Percentiles rank a stretch among this genome's conserved stretches.
phyloP scores from a whole-genome alignment of 371 early-diverging fungal species.

The Haplosporangium sp. region DNA sequence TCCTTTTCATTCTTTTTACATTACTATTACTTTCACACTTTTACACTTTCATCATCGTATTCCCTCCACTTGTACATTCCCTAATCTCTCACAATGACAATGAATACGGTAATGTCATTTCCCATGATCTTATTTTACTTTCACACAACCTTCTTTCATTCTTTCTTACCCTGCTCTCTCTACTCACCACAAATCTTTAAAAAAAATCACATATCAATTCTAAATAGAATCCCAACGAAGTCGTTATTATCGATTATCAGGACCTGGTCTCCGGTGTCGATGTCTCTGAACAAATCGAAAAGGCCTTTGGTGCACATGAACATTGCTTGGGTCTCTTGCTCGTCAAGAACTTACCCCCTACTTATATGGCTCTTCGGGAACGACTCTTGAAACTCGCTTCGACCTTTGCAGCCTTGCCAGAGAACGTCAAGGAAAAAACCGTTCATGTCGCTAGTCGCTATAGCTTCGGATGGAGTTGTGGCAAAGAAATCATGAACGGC shows the following conservation, averaged over 20 bases:
- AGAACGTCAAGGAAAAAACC: conserved; percentile 53
- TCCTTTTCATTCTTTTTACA: not conserved
- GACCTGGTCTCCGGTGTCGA: conserved; percentile 45
- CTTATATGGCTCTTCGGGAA: conserved; percentile 53
- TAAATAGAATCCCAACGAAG: conserved; percentile 18
- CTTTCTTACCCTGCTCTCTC: not conserved
- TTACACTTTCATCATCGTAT: not conserved
- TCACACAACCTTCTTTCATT: not conserved
- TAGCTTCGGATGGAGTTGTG: conserved; percentile 71
- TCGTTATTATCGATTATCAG: conserved; percentile 55
- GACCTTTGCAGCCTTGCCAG: conserved; percentile 62
- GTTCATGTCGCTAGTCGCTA: conserved; percentile 62
- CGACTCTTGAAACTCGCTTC: conserved; percentile 63
- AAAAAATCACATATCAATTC: conserved; percentile 1
- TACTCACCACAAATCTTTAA: not conserved
- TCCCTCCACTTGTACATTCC: not conserved
- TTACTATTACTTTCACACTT: not conserved
- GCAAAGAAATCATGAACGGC: conserved; percentile 72
- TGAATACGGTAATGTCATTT: not conserved
- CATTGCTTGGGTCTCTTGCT: conserved; percentile 62
- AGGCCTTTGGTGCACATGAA: conserved; percentile 62
- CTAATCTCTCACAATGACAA: not conserved
- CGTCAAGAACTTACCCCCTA: conserved; percentile 61
- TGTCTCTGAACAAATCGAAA: conserved; percentile 49
- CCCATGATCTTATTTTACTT: not conserved